Evolutionary conservation across 2,329 filamentous ascomycete species (phyloP).

Genomic region (Coleophoma cylindrospora): DNA sequence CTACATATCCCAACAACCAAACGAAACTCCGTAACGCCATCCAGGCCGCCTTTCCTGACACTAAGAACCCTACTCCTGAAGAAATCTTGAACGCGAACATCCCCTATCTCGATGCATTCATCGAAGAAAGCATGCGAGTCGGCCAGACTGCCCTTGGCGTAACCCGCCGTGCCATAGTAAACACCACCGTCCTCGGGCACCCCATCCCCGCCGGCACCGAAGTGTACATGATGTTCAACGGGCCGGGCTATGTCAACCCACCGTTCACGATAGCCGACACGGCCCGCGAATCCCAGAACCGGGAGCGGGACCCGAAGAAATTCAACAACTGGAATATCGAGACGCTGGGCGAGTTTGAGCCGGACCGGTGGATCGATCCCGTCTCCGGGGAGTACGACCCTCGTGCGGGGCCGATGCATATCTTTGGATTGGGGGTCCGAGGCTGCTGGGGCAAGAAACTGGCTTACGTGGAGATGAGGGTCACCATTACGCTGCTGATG

Average conservation of each 20-base stretch:
- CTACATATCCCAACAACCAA: slow-evolving; percentile 6
- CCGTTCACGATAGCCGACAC: slow-evolving; percentile 22
- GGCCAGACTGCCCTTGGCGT: slow-evolving; percentile 25
- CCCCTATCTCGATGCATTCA: slow-evolving; percentile 14
- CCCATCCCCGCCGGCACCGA: slow-evolving; percentile 31
- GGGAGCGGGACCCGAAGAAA: slow-evolving; percentile 13
- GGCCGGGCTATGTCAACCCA: slow-evolving; percentile 13
- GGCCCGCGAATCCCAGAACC: background rate
- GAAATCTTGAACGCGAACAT: slow-evolving; percentile 9
- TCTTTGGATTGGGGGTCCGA: slow-evolving; percentile 31
- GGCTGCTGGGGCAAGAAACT: slow-evolving; percentile 34
- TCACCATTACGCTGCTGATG: slow-evolving; percentile 30
- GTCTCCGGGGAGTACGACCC: slow-evolving; percentile 23
- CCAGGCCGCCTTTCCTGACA: slow-evolving; percentile 2
- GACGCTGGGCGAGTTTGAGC: slow-evolving; percentile 23
- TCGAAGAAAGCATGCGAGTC: slow-evolving; percentile 27
- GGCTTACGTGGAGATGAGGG: slow-evolving; percentile 30
- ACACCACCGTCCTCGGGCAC: slow-evolving; percentile 28
- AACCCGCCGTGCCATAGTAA: slow-evolving; percentile 23
- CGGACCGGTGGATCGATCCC: slow-evolving; percentile 32
- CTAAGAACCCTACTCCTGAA: slow-evolving; percentile 4
- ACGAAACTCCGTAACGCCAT: slow-evolving; percentile 8
- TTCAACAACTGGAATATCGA: slow-evolving; percentile 20
- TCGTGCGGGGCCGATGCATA: slow-evolving; percentile 28
- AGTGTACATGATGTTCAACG: slow-evolving; percentile 21